Conservation (phyloP, 305 asterid species). For the Striga hermonthica region DNA sequence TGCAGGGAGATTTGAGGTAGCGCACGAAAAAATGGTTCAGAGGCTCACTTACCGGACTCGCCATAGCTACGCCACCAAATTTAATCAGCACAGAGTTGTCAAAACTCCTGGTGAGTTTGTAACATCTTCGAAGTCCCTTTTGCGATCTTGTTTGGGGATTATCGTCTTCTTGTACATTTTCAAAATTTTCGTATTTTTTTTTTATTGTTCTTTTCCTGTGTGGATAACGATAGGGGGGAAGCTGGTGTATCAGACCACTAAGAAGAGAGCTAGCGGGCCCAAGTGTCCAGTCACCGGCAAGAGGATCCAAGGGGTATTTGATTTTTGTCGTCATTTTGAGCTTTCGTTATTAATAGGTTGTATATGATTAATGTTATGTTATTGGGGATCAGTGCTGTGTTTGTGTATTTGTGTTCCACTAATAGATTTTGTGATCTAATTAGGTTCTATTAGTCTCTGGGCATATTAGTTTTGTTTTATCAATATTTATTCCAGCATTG, state of each 20-base stretch:
- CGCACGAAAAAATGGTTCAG: conserved; percentile 60
- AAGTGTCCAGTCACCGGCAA: conserved; percentile 89
- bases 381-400: background rate
- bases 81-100: conserved; percentile 70
- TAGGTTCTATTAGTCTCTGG: background rate
- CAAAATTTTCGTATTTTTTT: background rate
- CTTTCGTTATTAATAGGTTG: background rate
- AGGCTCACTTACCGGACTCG: conserved; percentile 66
- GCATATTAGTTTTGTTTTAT: background rate
- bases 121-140: background rate
- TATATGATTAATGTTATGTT: background rate
- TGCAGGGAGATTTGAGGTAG: conserved; percentile 16
- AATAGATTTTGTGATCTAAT: background rate
- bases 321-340: conserved; percentile 3
- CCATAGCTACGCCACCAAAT: conserved; percentile 86
- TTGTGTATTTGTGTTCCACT: background rate
- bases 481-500: background rate
- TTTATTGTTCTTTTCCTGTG: too few species aligned
- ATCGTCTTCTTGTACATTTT: background rate
- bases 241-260: conserved; percentile 71
- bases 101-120: conserved; percentile 59
- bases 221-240: conserved; percentile 57
- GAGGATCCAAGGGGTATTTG: conserved; percentile 86
- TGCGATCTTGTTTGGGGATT: background rate
- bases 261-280: conserved; percentile 90